Percentiles rank a stretch among this genome's conserved stretches.
Conservation (phyloP, 1,284 basidiomycete species). For the Cryptococcus sp. region DNA sequence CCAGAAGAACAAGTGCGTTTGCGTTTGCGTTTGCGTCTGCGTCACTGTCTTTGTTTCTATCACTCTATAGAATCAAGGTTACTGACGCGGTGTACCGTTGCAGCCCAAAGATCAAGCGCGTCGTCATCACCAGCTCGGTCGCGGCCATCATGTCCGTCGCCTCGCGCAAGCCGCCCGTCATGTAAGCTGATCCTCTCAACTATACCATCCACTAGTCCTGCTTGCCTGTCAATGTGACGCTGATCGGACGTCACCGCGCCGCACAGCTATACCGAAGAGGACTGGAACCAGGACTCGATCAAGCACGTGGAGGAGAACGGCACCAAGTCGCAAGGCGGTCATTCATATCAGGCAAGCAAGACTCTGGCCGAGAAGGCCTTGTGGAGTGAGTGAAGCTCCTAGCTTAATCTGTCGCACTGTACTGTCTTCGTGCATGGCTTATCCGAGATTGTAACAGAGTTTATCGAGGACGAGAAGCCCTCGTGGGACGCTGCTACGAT, state of each 20-base stretch:
- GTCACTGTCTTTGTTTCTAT: too few species aligned
- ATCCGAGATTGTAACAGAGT: constrained; percentile 47
- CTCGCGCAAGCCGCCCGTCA: constrained; percentile 17
- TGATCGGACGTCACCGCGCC: too few species aligned
- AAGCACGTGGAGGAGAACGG: constrained; percentile 62
- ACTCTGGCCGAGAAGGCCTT: constrained; percentile 65
- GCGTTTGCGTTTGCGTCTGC: neutral
- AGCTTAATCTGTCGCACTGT: neutral
- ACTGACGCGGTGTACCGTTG: neutral
- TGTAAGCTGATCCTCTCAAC: constrained; percentile 1
- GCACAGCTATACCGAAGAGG: constrained; percentile 46
- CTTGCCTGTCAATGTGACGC: neutral
- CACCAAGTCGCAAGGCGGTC: constrained; percentile 59
- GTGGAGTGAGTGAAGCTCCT: constrained; percentile 41
- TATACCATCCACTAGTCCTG: neutral
- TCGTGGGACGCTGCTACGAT: constrained; percentile 63
- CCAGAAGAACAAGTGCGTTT: constrained; percentile 58
- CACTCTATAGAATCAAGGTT: neutral
- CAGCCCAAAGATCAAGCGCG: constrained; percentile 60
- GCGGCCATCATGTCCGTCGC: constrained; percentile 56
- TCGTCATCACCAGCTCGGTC: constrained; percentile 68
- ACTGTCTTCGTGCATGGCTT: neutral
- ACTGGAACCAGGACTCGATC: constrained; percentile 69
- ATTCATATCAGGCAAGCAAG: constrained; percentile 55
- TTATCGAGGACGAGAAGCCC: constrained; percentile 61